phyloP scores from a whole-genome alignment of 805 yeast species.

The Debaryomyces maramus region DNA sequence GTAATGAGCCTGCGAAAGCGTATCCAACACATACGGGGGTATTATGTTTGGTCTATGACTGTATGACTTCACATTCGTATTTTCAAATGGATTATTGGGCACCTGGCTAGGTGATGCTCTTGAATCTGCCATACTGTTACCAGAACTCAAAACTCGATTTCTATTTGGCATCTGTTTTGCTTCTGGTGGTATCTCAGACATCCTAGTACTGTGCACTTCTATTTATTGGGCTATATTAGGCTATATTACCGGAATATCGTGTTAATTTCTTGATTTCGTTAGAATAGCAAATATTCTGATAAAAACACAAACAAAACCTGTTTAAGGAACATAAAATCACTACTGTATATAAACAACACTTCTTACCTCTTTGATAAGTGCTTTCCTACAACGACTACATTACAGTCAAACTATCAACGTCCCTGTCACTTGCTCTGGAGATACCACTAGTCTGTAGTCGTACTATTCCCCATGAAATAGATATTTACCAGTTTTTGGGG shows the following conservation, averaged over 20 bases:
- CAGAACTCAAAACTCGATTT: constrained; percentile 1
- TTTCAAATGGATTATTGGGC: constrained; percentile 24
- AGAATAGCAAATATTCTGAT: no score
- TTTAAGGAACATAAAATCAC: background rate
- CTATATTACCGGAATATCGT: no score
- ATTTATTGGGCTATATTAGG: no score
- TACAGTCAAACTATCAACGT: no score
- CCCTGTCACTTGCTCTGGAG: no score
- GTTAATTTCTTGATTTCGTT: no score
- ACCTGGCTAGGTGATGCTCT: background rate
- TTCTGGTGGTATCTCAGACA: background rate
- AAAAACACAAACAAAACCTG: background rate
- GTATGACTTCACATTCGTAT: constrained; percentile 31
- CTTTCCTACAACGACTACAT: no score
- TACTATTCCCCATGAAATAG: no score
- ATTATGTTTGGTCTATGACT: constrained; percentile 36
- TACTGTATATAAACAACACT: background rate
- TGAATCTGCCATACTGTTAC: background rate
- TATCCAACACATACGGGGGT: constrained; percentile 69
- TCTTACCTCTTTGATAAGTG: no score
- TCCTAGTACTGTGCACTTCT: background rate
- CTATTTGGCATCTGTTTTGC: background rate
- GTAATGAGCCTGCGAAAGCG: constrained; percentile 44
- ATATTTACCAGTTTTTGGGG: no score
- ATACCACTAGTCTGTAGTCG: no score